Percentiles rank a stretch among this genome's conserved stretches.
Evolutionary conservation across 2,329 filamentous ascomycete species (phyloP).

Genomic region (Raffaelea ambrosiae): DNA sequence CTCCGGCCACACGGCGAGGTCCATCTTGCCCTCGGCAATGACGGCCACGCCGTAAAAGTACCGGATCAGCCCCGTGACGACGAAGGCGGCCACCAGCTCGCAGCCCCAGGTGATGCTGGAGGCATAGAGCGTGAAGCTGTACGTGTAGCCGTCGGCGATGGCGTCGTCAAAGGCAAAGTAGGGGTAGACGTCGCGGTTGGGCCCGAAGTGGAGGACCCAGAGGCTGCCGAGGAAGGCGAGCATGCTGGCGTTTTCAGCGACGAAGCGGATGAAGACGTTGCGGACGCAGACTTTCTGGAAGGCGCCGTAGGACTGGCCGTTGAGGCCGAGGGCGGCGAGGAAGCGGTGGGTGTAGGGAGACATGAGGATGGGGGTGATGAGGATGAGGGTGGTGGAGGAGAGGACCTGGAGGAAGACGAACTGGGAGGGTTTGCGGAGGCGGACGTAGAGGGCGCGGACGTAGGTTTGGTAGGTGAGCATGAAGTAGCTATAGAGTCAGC

Average conservation of each 20-base stretch:
- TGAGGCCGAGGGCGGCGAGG: slow-evolving; percentile 45
- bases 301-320: slow-evolving; percentile 49
- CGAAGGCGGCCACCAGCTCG: slow-evolving; percentile 53
- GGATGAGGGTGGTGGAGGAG: slow-evolving; percentile 54
- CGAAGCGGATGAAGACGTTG: slow-evolving; percentile 58
- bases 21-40: slow-evolving; percentile 54
- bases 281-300: slow-evolving; percentile 60
- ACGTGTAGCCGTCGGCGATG: slow-evolving; percentile 40
- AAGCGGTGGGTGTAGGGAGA: slow-evolving; percentile 48
- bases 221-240: slow-evolving; percentile 58
- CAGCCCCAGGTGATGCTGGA: slow-evolving; percentile 59
- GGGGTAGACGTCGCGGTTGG: slow-evolving; percentile 60
- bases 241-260: slow-evolving; percentile 62
- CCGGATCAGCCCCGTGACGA: slow-evolving; percentile 49
- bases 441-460: slow-evolving; percentile 59
- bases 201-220: slow-evolving; percentile 56
- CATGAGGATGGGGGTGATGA: slow-evolving; percentile 57
- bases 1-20: slow-evolving; percentile 59
- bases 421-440: slow-evolving; percentile 55
- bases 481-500: slow-evolving; percentile 41
- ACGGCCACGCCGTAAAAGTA: slow-evolving; percentile 53
- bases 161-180: slow-evolving; percentile 57
- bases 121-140: slow-evolving; percentile 54
- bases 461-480: slow-evolving; percentile 65
- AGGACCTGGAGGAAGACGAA: slow-evolving; percentile 58